These are phyloP conservation scores for Pyricularia pennisetigena DNA, from an alignment of 2,329 filamentous ascomycete genomes.

Conservation along the genomic window DNA sequence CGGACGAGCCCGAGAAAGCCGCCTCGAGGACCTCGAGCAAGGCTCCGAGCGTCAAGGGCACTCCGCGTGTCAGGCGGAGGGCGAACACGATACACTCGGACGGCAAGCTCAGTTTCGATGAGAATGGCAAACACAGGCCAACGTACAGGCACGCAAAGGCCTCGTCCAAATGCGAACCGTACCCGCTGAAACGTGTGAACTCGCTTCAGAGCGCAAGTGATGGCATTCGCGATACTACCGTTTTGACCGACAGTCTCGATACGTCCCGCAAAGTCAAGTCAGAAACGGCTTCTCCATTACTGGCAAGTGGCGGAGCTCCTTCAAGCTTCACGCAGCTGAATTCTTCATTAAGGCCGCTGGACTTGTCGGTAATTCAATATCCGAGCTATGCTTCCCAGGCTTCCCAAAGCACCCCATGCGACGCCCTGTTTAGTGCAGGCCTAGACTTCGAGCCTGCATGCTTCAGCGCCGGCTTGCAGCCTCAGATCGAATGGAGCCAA, in stretches of 20 bases:
- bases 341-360: conserved; percentile 44
- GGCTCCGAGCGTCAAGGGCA: conserved; percentile 25
- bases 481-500: conserved; percentile 43
- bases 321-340: conserved; percentile 42
- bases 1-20: conserved; percentile 31
- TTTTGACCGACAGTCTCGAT: conserved; percentile 25
- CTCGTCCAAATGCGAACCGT: conserved; percentile 52
- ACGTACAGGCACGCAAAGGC: conserved; percentile 50
- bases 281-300: conserved; percentile 49
- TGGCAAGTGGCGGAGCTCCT: conserved; percentile 26
- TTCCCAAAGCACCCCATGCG: conserved; percentile 11
- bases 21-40: conserved; percentile 14
- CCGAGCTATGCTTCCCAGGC: conserved; percentile 31
- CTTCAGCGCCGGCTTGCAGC: conserved; percentile 52
- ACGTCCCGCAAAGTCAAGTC: conserved; percentile 44
- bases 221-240: conserved; percentile 32
- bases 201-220: conserved; percentile 36
- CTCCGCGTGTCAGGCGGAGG: conserved; percentile 21
- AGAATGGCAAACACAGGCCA: conserved; percentile 55
- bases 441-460: conserved; percentile 49
- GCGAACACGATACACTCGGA: conserved; percentile 56
- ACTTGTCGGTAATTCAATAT: conserved; percentile 46
- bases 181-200: conserved; percentile 48
- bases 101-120: conserved; percentile 47
- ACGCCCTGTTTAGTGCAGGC: conserved; percentile 17